Evolutionary conservation across 495 filamentous ascomycete genomes (phyloP).

Genomic region (Hypoxylon fuscum): DNA sequence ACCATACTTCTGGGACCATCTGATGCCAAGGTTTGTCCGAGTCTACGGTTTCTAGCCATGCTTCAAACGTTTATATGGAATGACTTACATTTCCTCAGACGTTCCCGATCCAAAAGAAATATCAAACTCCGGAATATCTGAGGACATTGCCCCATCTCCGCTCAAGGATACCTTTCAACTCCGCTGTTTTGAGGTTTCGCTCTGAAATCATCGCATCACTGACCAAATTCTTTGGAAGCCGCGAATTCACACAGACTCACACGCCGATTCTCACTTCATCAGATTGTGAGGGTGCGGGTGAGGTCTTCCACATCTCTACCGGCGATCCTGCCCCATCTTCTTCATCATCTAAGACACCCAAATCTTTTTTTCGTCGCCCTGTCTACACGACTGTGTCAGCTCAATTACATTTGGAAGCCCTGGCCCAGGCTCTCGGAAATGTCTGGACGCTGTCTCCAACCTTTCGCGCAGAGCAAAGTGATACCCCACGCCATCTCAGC

Average conservation of each 20-base stretch:
- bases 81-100: constrained; percentile 61
- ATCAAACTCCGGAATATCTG: constrained; percentile 87
- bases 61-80: constrained; percentile 31
- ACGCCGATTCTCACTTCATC: constrained; percentile 95
- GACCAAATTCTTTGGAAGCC: constrained; percentile 73
- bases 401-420: constrained; percentile 93
- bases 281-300: constrained; percentile 95
- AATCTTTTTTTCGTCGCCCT: constrained; percentile 79
- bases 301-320: constrained; percentile 81
- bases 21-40: constrained; percentile 74
- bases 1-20: constrained; percentile 77
- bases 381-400: constrained; percentile 97
- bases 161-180: constrained; percentile 81
- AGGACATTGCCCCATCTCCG: constrained; percentile 91
- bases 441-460: constrained; percentile 96
- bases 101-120: constrained; percentile 94
- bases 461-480: constrained; percentile 93
- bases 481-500: constrained; percentile 92
- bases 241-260: constrained; percentile 85
- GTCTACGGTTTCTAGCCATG: constrained; percentile 2
- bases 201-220: constrained; percentile 79
- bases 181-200: constrained; percentile 81
- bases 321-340: constrained; percentile 37
- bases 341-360: constrained; percentile 31
- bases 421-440: constrained; percentile 84